Evolutionary conservation across 352 stramenopile genomes (phyloP), one percentile per base, ranked within the genome.

Genomic region (Pythium folliculosum): DNA sequence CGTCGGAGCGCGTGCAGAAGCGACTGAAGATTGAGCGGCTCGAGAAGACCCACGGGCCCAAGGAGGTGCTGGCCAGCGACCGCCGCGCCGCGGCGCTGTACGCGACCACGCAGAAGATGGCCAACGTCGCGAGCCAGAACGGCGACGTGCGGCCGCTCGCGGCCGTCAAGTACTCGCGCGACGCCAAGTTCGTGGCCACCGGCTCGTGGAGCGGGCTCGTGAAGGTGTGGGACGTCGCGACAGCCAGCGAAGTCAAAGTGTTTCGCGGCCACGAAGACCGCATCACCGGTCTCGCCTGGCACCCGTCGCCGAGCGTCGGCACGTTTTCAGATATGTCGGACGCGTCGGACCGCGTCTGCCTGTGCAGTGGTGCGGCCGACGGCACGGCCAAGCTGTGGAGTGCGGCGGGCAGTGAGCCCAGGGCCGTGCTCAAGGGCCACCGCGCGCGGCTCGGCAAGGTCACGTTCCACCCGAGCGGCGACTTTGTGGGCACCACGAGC

Each of bases 381-480:
- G 76, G 74, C 56, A 95, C 89, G 19, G 89, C 87, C 22, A 77
- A 76, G 47, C 75, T 96, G 0, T 96, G 89, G 89, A 88, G 78
- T 50, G 81, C 81, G 1, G 53, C 57, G 30, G 77, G 78, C 5
- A 71, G 67, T 3, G 86, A 92, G 44, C 74, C 86, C 8, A 55
- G 87, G 32, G 82, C 81, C 53, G 78, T 88, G 30, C 72, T 96
- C 13, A 75, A 78, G 40, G 89, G 89, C 30, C 89, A 96, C 60
- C 80, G 80, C 22, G 81, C 85, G 10, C 84, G 88, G 30, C 64
- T 96, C 49, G 85, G 86, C 14, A 94, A 91, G 60, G 86, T 98
- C 23, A 94, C 90, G 9, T 99, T 98, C 70, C 97, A 99, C 78
- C 96, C 97, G 5, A 77, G 87, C n/a, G 94, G 96, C 16, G 70